Conservation (phyloP, 805 yeast genomes). For the Starmera pachycereana region DNA sequence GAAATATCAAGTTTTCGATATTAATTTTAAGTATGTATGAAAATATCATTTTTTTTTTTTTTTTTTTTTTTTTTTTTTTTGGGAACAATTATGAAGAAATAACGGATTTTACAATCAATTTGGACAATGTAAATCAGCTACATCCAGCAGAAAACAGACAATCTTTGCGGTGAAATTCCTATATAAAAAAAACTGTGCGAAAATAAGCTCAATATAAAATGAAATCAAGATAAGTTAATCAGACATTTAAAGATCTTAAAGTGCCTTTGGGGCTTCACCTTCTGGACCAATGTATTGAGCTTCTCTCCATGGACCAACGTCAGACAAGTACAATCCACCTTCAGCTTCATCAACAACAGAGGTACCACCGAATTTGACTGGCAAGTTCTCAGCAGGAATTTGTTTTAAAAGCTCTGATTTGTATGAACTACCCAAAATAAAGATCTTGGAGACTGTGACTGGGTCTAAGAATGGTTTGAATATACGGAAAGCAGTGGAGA, state of each 20-base stretch:
- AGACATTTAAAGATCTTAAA: slow-evolving; percentile 5
- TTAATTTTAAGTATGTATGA: no score
- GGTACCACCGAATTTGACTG: slow-evolving; percentile 81
- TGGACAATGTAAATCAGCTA: no score
- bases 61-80: no score
- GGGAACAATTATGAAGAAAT: no score
- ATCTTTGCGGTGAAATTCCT: no score
- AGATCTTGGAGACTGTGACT: slow-evolving; percentile 91
- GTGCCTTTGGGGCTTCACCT: slow-evolving; percentile 77
- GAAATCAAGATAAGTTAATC: no score
- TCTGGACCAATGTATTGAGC: slow-evolving; percentile 83
- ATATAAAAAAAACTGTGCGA: no score
- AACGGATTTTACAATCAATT: no score
- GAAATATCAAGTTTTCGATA: no score
- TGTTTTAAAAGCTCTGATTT: slow-evolving; percentile 79
- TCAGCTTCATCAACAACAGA: slow-evolving; percentile 55
- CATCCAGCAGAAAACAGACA: no score
- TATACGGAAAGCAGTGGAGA: slow-evolving; percentile 83
- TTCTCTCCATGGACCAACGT: slow-evolving; percentile 97
- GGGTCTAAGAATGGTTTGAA: slow-evolving; percentile 96
- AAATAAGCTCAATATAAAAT: no score
- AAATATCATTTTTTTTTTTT: no score
- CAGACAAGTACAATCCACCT: slow-evolving; percentile 79
- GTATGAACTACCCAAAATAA: slow-evolving; percentile 73
- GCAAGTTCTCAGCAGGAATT: slow-evolving; percentile 89